Evolutionary conservation across 352 stramenopile genomes (phyloP), one percentile per base, ranked within the genome.

Genomic region (Globisporangium recalcitrans): DNA sequence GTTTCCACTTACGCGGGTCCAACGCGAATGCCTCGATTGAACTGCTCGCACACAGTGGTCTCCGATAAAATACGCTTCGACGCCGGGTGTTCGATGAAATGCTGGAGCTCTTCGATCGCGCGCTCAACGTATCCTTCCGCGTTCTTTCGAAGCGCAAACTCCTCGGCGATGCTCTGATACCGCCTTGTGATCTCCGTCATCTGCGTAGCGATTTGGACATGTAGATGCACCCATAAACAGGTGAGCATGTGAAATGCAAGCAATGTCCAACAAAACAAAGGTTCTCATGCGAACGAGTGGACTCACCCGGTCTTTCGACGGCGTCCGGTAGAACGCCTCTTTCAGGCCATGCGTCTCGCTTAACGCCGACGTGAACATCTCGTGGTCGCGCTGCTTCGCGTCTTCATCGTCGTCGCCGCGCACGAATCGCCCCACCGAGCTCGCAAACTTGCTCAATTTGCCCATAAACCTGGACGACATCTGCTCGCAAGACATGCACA

Each of bases 391-490:
- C 26, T 69, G 63, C 57, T 72, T 72, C 9, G 61, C 36, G 24
- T 77, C 71, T n/a, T 86, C 67, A 3, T 76, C 67, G 61, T 91
- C 83, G 52, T 93, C 84, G 8, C 84, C 81, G 51, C 77, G 73
- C 53, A 84, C 63, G 32, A 93, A 89, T 0, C 76, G 72, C 4
- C 70, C 82, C 27, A 91, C 64, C 5, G 78, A 85, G 49, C 64
- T 91, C 13, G 78, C 80, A 60, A 78, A 83, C 32, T 86, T 87
- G 1, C 78, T 80, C 40, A 93, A 57, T 57, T 78, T 90, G 26
- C 79, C 77, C 31, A 91, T 87, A 29, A 93, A 84, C 65, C 90
- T 93, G 55, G 71, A 87, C n/a, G 84, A 91, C 56, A 82, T 78
- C 62, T 75, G 36, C 4, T 24, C 34, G 31, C 26, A 49, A 49